Percentiles rank a stretch among this genome's conserved stretches.
Evolutionary conservation across 78 protist species (phyloP).

Genomic region (Goniomonas avonlea): DNA sequence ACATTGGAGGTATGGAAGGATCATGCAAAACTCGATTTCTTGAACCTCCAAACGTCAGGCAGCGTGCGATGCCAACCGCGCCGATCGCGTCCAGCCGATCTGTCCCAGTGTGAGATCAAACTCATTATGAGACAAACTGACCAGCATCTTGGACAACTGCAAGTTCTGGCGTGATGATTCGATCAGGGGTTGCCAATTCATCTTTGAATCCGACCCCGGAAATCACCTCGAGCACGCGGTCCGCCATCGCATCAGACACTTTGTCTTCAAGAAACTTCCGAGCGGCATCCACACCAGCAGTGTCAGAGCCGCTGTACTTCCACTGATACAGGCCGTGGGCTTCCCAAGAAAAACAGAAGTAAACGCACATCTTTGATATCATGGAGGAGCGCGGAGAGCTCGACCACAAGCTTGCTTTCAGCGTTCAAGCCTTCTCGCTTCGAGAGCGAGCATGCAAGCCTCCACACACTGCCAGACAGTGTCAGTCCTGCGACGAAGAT

Average conservation of each 20-base stretch:
- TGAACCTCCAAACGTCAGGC: conserved; percentile 27
- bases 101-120: too few relatives aligned
- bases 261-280: conserved; percentile 6
- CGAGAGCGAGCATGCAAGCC: too few relatives aligned
- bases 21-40: conserved; percentile 28
- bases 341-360: neutral
- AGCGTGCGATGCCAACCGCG: neutral
- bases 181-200: neutral
- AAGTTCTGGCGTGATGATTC: too few relatives aligned
- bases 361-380: conserved; percentile 44
- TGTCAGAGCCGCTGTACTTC: conserved; percentile 51
- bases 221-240: too few relatives aligned
- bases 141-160: conserved; percentile 72
- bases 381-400: conserved; percentile 55
- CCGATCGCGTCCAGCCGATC: conserved; percentile 3
- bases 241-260: too few relatives aligned
- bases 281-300: conserved; percentile 35
- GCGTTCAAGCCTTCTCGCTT: too few relatives aligned
- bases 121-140: conserved; percentile 59
- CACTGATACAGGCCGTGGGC: too few relatives aligned
- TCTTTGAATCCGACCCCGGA: too few relatives aligned
- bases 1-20: neutral
- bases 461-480: too few relatives aligned
- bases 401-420: conserved; percentile 30
- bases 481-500: too few relatives aligned